phyloP scores from a whole-genome alignment of 495 filamentous ascomycete genomes.

The Aspergillus olivimuriae region DNA sequence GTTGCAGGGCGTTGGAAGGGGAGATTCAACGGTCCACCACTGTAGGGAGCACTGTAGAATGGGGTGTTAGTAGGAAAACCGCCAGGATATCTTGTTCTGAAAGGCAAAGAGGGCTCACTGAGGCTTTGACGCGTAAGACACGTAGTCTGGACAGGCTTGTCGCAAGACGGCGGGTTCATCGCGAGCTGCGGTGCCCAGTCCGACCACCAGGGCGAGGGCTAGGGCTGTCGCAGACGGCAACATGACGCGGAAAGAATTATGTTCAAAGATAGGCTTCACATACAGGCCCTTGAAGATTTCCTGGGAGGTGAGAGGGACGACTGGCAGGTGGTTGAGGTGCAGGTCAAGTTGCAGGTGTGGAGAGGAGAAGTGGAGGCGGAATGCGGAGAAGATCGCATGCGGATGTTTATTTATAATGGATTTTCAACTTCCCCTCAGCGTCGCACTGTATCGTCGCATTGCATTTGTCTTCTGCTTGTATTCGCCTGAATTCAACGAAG shows the following conservation, averaged over 20 bases:
- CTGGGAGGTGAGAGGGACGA: background rate
- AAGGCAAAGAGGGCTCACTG: constrained; percentile 32
- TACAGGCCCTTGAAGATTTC: background rate
- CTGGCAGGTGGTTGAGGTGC: constrained; percentile 1
- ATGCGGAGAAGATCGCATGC: constrained; percentile 7
- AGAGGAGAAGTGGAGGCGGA: too few relatives aligned
- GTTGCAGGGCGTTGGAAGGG: constrained; percentile 83
- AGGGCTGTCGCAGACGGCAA: constrained; percentile 14
- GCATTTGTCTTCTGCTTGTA: too few relatives aligned
- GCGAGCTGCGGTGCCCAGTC: constrained; percentile 20
- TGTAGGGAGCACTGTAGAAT: constrained; percentile 58
- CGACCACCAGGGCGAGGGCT: constrained; percentile 19
- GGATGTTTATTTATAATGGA: background rate
- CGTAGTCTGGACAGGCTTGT: constrained; percentile 47
- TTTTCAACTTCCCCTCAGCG: too few relatives aligned
- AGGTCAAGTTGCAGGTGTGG: constrained; percentile 1
- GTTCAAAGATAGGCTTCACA: background rate
- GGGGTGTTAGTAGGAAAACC: background rate
- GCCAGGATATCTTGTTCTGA: background rate
- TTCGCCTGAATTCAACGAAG: too few relatives aligned
- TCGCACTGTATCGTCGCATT: too few relatives aligned
- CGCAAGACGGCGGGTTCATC: constrained; percentile 28
- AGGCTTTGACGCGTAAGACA: constrained; percentile 35
- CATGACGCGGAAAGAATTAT: constrained; percentile 1
- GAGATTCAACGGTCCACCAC: constrained; percentile 68